phyloP scores from a whole-genome alignment of 345 rosid species.

The Eucalyptus curtisii region DNA sequence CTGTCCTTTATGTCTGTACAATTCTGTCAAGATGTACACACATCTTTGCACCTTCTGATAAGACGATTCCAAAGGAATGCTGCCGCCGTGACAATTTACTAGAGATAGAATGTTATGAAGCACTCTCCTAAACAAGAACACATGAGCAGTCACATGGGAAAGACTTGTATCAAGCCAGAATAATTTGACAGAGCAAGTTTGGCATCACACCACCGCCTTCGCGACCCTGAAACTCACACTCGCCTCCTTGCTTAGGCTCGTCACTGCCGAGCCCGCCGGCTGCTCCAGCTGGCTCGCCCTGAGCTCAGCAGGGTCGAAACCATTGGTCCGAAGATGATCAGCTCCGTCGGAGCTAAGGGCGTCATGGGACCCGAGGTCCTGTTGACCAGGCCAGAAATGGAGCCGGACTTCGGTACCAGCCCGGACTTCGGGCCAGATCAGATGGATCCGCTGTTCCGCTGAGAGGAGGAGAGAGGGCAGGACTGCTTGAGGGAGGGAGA shows the following conservation, averaged over 20 bases:
- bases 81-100: slow-evolving; percentile 83
- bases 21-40: slow-evolving; percentile 68
- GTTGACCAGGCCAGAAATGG: slow-evolving; percentile 48
- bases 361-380: slow-evolving; percentile 63
- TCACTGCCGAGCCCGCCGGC: too few relatives aligned
- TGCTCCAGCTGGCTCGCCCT: too few relatives aligned
- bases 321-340: slow-evolving; percentile 52
- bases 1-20: slow-evolving; percentile 59
- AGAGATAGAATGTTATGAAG: not conserved
- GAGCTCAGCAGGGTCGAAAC: too few relatives aligned
- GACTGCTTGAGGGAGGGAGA: slow-evolving; percentile 26
- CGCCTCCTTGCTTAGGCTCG: too few relatives aligned
- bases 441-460: slow-evolving; percentile 55
- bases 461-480: slow-evolving; percentile 41
- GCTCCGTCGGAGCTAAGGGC: slow-evolving; percentile 68
- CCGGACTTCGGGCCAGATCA: slow-evolving; percentile 65
- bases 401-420: slow-evolving; percentile 33
- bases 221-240: slow-evolving; percentile 58
- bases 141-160: not conserved
- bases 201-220: slow-evolving; percentile 39
- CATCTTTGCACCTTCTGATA: slow-evolving; percentile 69
- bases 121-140: not conserved
- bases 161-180: not conserved
- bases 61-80: slow-evolving; percentile 71
- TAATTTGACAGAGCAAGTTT: not conserved